These are phyloP conservation scores for Fomitopsis palustris DNA, from an alignment of 1,284 basidiomycete species.

Conservation along the genomic window DNA sequence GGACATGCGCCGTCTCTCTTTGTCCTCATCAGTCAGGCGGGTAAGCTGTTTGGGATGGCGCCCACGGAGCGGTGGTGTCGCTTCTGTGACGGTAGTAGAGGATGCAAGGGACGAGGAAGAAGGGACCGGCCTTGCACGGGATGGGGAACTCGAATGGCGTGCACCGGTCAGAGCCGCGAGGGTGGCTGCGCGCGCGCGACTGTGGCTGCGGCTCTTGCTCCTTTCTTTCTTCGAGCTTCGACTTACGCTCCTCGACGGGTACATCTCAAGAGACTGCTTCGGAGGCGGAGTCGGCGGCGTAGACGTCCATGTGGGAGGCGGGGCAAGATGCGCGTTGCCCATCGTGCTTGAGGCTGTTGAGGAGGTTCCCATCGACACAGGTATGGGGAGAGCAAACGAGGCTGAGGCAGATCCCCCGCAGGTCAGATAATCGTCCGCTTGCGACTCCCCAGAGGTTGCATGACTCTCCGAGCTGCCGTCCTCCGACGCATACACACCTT, in stretches of 20 bases:
- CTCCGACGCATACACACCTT: not conserved
- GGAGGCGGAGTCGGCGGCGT: slow-evolving; percentile 53
- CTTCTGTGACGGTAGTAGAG: not conserved
- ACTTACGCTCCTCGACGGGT: slow-evolving; percentile 27
- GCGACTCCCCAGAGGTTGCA: not conserved
- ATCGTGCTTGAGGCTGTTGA: slow-evolving; percentile 3
- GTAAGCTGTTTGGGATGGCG: not conserved
- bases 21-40: not conserved
- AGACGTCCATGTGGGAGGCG: slow-evolving; percentile 47
- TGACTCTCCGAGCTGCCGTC: slow-evolving; percentile 1
- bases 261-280: slow-evolving; percentile 21
- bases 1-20: slow-evolving; percentile 11
- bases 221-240: slow-evolving; percentile 17
- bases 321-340: slow-evolving; percentile 12
- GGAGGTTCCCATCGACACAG: not conserved
- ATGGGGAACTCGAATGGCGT: slow-evolving; percentile 4
- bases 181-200: slow-evolving; percentile 16
- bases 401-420: not conserved
- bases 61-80: not conserved
- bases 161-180: slow-evolving; percentile 13
- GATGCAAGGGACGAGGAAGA: slow-evolving; percentile 12
- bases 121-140: slow-evolving; percentile 9
- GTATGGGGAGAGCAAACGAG: not conserved
- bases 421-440: slow-evolving; percentile 5
- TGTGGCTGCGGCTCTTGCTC: slow-evolving; percentile 11